Base-by-base conservation (phyloP, 169 alveolate genomes). In the Neospora caninum region DNA sequence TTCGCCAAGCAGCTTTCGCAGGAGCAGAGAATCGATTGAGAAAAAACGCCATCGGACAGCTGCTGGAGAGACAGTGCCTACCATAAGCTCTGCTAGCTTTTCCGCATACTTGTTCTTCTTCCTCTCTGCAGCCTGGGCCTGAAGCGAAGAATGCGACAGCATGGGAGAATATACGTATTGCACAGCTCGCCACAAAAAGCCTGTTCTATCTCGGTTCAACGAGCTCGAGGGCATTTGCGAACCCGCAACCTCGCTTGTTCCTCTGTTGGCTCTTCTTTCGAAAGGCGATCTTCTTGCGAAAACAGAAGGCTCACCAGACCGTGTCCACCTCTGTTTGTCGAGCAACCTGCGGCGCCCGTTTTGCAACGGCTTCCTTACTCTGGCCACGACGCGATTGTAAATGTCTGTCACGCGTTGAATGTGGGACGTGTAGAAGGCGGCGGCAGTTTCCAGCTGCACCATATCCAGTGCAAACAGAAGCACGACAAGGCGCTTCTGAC, bases 61-160 rank as follows among this genome's bases (percentile, higher is more conserved):
- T 49, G 9, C 58, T 49, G 58, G 58, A 49, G 58, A 64, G 78
- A 25, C 78, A 0, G 31, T 29, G 25, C 89, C 41, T 41, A 82
- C 89, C 89, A 82, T 43, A 34, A 82, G 41, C 16, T 82, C 89
- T 31, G 89, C 89, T 13, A 82, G 89, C 67, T 82, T 82, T 38
- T 82, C 89, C n/a, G 89, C 89, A 36, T 82, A 82, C 39, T 43
- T 82, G 89, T 82, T 82, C 89, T 82, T 82, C 67, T 82, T 82
- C 67, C 39, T 39, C 67, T 82, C 89, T 31, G 89, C 67, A 10
- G 89, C 89, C 58, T 45, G 89, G 42, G 89, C 89, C 89, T 82
- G 89, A 25, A 82, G 22, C 13, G 45, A 34, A n/a, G 34, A 43
- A 25, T 6, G 38, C 18, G 38, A 69, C 9, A 22, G 58, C 58